Evolutionary conservation across 2,329 filamentous ascomycete species (phyloP).

Genomic region (Chrysoporthe puriensis): DNA sequence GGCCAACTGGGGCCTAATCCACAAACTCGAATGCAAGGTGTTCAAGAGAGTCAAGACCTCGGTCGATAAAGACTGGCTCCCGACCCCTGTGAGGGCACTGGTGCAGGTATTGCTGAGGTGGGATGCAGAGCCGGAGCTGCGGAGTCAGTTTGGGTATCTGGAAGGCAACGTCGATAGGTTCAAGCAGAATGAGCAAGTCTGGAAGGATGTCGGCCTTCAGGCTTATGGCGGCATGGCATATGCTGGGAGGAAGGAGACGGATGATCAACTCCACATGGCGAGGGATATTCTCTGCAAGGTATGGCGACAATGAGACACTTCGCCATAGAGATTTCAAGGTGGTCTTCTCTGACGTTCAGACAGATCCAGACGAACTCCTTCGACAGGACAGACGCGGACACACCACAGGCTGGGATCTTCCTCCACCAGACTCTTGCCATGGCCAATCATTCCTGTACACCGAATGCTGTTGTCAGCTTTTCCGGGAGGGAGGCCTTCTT

Average conservation of each 20-base stretch:
- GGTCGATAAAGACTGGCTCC: constrained; percentile 44
- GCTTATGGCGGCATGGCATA: constrained; percentile 55
- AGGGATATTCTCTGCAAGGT: constrained; percentile 59
- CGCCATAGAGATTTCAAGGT: neutral
- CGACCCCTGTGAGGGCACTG: constrained; percentile 59
- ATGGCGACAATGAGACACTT: neutral
- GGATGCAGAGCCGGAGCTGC: constrained; percentile 36
- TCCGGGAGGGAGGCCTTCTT: constrained; percentile 54
- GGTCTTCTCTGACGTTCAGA: constrained; percentile 23
- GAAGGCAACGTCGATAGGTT: constrained; percentile 52
- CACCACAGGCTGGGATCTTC: constrained; percentile 58
- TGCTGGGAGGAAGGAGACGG: constrained; percentile 43
- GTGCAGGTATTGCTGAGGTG: constrained; percentile 53
- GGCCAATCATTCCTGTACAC: constrained; percentile 65
- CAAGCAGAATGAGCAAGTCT: constrained; percentile 40
- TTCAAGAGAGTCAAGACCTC: constrained; percentile 43
- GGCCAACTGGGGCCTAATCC: constrained; percentile 55
- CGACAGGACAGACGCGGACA: constrained; percentile 57
- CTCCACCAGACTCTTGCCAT: constrained; percentile 60
- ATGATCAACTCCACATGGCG: constrained; percentile 44
- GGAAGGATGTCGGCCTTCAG: constrained; percentile 54
- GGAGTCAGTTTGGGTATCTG: constrained; percentile 42
- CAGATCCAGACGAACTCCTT: constrained; percentile 67
- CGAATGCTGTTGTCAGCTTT: constrained; percentile 63
- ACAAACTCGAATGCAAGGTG: constrained; percentile 58